These are phyloP conservation scores for Xanthoparmelia taractica DNA, from an alignment of 495 filamentous ascomycete species.

Conservation along the genomic window DNA sequence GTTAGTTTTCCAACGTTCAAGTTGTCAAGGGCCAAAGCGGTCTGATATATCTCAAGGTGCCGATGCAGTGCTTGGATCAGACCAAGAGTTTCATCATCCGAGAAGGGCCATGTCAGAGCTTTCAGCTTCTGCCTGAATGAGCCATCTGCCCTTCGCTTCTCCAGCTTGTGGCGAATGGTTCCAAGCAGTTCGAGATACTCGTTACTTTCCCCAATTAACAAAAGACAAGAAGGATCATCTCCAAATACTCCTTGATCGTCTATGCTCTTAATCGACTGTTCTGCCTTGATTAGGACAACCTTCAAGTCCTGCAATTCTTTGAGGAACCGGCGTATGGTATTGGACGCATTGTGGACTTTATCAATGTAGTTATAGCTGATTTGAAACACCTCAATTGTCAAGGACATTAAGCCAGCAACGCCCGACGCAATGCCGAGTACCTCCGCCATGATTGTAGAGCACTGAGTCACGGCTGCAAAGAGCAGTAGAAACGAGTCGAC, in stretches of 20 bases:
- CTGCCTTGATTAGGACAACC: not conserved
- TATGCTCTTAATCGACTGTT: not conserved
- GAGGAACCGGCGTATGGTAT: not conserved
- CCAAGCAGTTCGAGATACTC: not conserved
- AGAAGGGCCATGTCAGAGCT: slow-evolving; percentile 13
- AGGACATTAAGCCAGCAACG: not conserved
- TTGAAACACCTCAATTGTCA: slow-evolving; percentile 6
- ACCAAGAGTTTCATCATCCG: not conserved
- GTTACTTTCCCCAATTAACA: slow-evolving; percentile 3
- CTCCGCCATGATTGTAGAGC: no score
- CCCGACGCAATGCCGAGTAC: slow-evolving; percentile 5
- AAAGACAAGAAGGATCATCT: not conserved
- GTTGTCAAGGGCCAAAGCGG: not conserved
- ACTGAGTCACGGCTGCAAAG: no score
- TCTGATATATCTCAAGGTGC: slow-evolving; percentile 1
- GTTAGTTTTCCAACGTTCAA: slow-evolving; percentile 1
- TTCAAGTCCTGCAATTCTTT: slow-evolving; percentile 3
- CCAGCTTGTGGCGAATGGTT: not conserved
- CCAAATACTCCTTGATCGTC: not conserved
- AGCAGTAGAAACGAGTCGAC: no score
- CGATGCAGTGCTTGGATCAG: slow-evolving; percentile 2
- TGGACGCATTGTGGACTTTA: not conserved
- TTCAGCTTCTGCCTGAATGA: not conserved
- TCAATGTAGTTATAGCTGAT: slow-evolving; percentile 13
- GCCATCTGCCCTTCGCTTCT: not conserved